Evolutionary conservation across 495 filamentous ascomycete species (phyloP).

Genomic region (Aspergillus funiculosus): DNA sequence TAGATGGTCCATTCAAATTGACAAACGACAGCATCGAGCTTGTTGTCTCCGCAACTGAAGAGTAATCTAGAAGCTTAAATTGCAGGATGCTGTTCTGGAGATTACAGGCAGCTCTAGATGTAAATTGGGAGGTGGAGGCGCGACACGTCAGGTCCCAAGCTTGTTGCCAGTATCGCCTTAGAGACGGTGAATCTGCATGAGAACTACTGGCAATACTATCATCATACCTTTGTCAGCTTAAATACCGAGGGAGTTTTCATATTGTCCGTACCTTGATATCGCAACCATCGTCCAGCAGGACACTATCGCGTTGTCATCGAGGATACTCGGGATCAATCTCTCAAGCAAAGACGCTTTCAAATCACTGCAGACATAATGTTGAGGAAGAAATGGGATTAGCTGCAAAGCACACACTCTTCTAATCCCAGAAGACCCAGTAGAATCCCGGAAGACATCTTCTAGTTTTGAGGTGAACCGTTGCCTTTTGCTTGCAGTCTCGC

Average conservation of each 20-base stretch:
- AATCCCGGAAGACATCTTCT: slow-evolving; percentile 57
- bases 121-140: slow-evolving; percentile 59
- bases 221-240: neutral
- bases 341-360: slow-evolving; percentile 42
- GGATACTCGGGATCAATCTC: slow-evolving; percentile 42
- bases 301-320: slow-evolving; percentile 50
- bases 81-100: slow-evolving; percentile 64
- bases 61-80: slow-evolving; percentile 55
- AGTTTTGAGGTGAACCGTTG: slow-evolving; percentile 52
- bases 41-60: slow-evolving; percentile 54
- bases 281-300: slow-evolving; percentile 64
- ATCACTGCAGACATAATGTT: slow-evolving; percentile 34
- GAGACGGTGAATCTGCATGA: slow-evolving; percentile 20
- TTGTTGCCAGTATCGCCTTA: slow-evolving; percentile 57
- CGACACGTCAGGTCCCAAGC: slow-evolving; percentile 70
- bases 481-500: slow-evolving; percentile 48
- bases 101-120: slow-evolving; percentile 75
- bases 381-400: slow-evolving; percentile 65
- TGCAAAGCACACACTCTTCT: slow-evolving; percentile 66
- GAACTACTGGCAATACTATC: slow-evolving; percentile 30
- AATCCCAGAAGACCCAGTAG: slow-evolving; percentile 48
- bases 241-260: slow-evolving; percentile 1
- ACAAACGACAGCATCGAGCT: slow-evolving; percentile 65
- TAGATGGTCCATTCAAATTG: slow-evolving; percentile 73
- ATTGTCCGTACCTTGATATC: slow-evolving; percentile 47